A percentile compares a stretch with the other conserved stretches of the same genome.
Conservation (phyloP, 495 filamentous ascomycete genomes). For the Aspergillus diversus region DNA sequence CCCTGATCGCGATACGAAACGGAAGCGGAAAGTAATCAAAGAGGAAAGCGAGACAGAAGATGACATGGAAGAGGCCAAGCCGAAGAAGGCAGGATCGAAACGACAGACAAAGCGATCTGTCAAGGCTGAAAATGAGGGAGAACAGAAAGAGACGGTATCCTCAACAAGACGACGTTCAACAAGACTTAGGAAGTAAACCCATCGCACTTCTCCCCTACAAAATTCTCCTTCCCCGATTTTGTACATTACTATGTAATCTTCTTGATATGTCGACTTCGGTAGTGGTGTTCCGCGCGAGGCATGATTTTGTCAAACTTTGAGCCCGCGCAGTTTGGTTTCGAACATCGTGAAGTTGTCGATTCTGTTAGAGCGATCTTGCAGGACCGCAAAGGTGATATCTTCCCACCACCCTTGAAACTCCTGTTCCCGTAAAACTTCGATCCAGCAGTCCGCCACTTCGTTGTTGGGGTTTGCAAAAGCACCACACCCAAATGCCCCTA, state of each 20-base stretch:
- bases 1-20: conserved; percentile 32
- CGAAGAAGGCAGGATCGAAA: conserved; percentile 29
- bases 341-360: conserved; percentile 58
- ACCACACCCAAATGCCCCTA: conserved; percentile 71
- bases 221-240: neutral
- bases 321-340: conserved; percentile 42
- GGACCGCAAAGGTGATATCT: conserved; percentile 38
- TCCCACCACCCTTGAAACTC: conserved; percentile 55
- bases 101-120: conserved; percentile 27
- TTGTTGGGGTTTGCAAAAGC: conserved; percentile 62
- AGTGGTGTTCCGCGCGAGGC: neutral
- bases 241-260: neutral
- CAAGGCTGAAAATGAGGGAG: conserved; percentile 25
- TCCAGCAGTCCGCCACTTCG: conserved; percentile 65
- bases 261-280: neutral
- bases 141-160: conserved; percentile 18
- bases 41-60: conserved; percentile 35
- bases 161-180: conserved; percentile 43
- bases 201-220: neutral
- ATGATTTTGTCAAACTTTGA: conserved; percentile 14
- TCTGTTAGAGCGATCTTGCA: conserved; percentile 27
- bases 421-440: conserved; percentile 56
- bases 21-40: conserved; percentile 42
- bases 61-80: conserved; percentile 26
- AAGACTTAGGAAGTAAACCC: conserved; percentile 33